phyloP scores from a whole-genome alignment of 345 rosid species.

The Psidium friedrichsthalianum region DNA sequence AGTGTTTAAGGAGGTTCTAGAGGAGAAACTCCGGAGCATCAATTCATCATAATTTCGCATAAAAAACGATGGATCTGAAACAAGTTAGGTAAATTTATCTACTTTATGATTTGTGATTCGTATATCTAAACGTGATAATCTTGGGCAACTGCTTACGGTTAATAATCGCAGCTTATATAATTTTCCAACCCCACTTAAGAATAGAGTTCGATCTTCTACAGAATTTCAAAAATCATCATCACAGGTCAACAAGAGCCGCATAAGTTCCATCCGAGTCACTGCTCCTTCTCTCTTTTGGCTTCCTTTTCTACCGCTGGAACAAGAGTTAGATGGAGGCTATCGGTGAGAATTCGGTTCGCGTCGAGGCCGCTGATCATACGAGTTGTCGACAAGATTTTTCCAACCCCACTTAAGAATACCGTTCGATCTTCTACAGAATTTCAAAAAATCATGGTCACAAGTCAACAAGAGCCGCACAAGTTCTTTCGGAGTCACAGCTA shows the following conservation, averaged over 20 bases:
- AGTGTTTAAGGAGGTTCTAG: too few species aligned
- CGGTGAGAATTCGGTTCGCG: background rate
- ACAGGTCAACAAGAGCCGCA: background rate
- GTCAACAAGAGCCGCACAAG: background rate
- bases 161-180: too few species aligned
- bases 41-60: too few species aligned
- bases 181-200: background rate
- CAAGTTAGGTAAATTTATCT: too few species aligned
- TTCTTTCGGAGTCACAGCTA: background rate
- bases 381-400: background rate
- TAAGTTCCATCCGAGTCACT: background rate
- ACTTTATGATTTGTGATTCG: too few species aligned
- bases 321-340: background rate
- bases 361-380: background rate
- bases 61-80: too few species aligned
- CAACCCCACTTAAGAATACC: background rate
- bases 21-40: too few species aligned
- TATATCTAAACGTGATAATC: too few species aligned
- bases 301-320: background rate
- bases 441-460: background rate
- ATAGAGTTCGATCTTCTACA: background rate
- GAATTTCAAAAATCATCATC: background rate
- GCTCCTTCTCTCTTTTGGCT: background rate
- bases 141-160: too few species aligned
- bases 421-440: background rate